Conservation (phyloP, 2,329 filamentous ascomycete genomes). For the Pseudocercospora cruenta region DNA sequence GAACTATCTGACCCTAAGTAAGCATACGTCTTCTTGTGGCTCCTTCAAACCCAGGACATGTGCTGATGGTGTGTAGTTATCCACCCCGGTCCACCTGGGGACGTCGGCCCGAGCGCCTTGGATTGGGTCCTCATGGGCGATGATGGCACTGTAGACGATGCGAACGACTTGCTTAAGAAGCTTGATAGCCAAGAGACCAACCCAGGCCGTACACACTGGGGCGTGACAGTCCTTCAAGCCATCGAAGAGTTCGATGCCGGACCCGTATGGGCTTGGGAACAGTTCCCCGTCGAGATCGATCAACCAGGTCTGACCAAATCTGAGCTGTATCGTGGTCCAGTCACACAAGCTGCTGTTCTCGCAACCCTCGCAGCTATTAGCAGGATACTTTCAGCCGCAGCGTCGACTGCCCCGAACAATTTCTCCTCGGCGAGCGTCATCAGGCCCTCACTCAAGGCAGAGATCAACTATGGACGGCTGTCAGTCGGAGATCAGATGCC, state of each 20-base stretch:
- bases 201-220: conserved; percentile 48
- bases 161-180: conserved; percentile 36
- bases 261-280: conserved; percentile 51
- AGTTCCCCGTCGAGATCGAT: conserved; percentile 49
- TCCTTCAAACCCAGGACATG: no score
- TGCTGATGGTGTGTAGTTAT: conserved; percentile 31
- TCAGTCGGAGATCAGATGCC: conserved; percentile 42
- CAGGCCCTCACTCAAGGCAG: conserved; percentile 34
- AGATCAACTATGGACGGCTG: conserved; percentile 33
- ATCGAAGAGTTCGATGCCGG: conserved; percentile 49
- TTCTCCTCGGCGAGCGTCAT: conserved; percentile 4
- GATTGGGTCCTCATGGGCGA: conserved; percentile 51
- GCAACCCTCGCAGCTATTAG: conserved; percentile 45
- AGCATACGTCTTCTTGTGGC: no score
- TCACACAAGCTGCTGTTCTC: conserved; percentile 45
- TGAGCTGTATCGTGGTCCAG: conserved; percentile 45
- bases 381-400: conserved; percentile 39
- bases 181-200: conserved; percentile 30
- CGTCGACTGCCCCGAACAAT: conserved; percentile 1
- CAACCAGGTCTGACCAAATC: conserved; percentile 47
- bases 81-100: conserved; percentile 49
- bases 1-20: conserved; percentile 42
- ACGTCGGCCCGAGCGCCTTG: conserved; percentile 48
- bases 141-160: conserved; percentile 42
- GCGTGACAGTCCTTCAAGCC: conserved; percentile 46